Evolutionary conservation across 73 alveolate genomes (phyloP).

Genomic region (Breviolum minutum): DNA sequence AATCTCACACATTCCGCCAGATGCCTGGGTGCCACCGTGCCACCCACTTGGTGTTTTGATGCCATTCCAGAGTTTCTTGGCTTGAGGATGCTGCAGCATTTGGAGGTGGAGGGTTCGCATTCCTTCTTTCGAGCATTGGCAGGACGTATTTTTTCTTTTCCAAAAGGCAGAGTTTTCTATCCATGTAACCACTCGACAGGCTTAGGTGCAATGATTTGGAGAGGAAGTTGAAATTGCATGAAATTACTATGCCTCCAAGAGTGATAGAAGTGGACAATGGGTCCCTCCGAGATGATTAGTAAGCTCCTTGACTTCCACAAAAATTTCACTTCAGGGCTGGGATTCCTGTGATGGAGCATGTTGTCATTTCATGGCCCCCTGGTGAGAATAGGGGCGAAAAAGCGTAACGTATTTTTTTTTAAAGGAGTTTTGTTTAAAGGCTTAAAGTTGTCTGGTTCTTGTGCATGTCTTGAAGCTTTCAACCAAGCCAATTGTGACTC

Average conservation of each 20-base stretch:
- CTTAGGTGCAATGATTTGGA: not conserved
- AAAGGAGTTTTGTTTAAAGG: no score
- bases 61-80: not conserved
- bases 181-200: not conserved
- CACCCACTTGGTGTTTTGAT: not conserved
- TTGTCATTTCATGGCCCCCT: no score
- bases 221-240: no score
- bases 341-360: no score
- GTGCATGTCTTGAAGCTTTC: no score
- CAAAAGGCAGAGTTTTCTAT: not conserved
- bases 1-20: conserved; percentile 43
- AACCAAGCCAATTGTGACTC: not conserved
- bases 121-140: conserved; percentile 70
- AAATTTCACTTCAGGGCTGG: no score
- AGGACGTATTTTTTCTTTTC: not conserved
- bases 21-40: not conserved
- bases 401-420: no score
- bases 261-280: not conserved
- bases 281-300: no score
- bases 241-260: no score
- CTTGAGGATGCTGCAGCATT: conserved; percentile 65
- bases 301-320: no score
- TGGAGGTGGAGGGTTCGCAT: conserved; percentile 81
- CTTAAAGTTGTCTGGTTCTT: no score
- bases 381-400: no score